Evolutionary conservation across 208 protist species (phyloP).

Genomic region (Crithidia thermophila): DNA sequence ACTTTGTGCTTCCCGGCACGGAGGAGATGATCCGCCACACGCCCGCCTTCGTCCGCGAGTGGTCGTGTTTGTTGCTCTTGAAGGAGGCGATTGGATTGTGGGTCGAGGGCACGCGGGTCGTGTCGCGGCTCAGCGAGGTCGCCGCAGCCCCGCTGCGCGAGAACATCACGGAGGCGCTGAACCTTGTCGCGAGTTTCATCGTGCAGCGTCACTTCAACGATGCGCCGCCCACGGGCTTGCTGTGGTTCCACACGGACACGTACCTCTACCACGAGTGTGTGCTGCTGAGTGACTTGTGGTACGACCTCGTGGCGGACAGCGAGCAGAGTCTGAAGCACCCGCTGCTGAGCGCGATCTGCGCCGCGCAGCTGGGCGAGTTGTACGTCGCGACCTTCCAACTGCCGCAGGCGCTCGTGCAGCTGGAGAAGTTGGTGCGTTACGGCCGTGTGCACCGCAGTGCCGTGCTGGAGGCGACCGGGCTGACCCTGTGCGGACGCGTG

Average conservation of each 20-base stretch:
- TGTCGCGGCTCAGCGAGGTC: constrained; percentile 56
- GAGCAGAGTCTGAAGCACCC: constrained; percentile 67
- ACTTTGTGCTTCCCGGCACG: constrained; percentile 77
- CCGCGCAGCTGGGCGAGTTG: constrained; percentile 80
- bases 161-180: constrained; percentile 60
- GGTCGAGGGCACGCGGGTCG: constrained; percentile 59
- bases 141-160: constrained; percentile 42
- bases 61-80: constrained; percentile 78
- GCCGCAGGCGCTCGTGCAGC: constrained; percentile 62
- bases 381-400: constrained; percentile 87
- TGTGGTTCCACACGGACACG: constrained; percentile 49
- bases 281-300: constrained; percentile 84
- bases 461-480: constrained; percentile 68
- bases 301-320: constrained; percentile 56
- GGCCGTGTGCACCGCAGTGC: constrained; percentile 36
- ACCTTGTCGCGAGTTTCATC: constrained; percentile 69
- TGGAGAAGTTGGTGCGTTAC: constrained; percentile 51
- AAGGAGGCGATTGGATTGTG: constrained; percentile 88
- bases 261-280: constrained; percentile 88
- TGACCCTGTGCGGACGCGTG: constrained; percentile 73
- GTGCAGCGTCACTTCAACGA: constrained; percentile 61
- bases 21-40: constrained; percentile 79
- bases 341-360: constrained; percentile 60
- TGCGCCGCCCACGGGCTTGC: constrained; percentile 27
- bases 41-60: constrained; percentile 79